Conservation (phyloP, 345 rosid species). For the Brassica incana region DNA sequence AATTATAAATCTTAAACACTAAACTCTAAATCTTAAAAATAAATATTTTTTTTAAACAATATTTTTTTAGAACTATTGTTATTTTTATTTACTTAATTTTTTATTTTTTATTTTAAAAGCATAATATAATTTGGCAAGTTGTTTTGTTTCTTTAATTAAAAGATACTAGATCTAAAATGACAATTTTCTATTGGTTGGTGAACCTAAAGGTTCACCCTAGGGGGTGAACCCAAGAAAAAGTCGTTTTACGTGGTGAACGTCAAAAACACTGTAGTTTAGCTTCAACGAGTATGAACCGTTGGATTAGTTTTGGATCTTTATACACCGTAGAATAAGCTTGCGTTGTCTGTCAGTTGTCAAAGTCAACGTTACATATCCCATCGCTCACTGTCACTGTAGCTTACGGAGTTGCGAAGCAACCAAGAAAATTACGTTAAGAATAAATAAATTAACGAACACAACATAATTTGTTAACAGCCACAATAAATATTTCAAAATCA, state of each 20-base stretch:
- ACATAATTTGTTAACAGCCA: slow-evolving; percentile 17
- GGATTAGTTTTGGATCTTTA: not conserved
- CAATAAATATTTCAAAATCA: not conserved
- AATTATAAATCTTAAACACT: too few relatives aligned
- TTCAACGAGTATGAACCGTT: not conserved
- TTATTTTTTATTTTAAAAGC: too few relatives aligned
- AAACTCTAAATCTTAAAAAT: too few relatives aligned
- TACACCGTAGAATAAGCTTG: slow-evolving; percentile 11
- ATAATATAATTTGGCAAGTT: too few relatives aligned
- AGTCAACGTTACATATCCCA: slow-evolving; percentile 35
- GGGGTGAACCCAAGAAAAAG: too few relatives aligned
- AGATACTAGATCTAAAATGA: too few relatives aligned
- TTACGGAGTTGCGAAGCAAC: slow-evolving; percentile 36
- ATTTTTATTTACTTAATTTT: too few relatives aligned
- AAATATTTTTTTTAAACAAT: too few relatives aligned
- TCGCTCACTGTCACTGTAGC: slow-evolving; percentile 12
- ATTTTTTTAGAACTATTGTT: too few relatives aligned
- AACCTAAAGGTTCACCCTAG: too few relatives aligned
- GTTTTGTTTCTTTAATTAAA: too few relatives aligned
- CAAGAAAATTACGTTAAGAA: not conserved
- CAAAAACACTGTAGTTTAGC: not conserved
- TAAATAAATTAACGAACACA: slow-evolving; percentile 1
- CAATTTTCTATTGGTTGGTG: too few relatives aligned
- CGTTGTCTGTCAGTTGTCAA: not conserved
- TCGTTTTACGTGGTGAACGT: not conserved